phyloP scores from a whole-genome alignment of 768 basidiomycete genomes.

The Lentinula boryana region DNA sequence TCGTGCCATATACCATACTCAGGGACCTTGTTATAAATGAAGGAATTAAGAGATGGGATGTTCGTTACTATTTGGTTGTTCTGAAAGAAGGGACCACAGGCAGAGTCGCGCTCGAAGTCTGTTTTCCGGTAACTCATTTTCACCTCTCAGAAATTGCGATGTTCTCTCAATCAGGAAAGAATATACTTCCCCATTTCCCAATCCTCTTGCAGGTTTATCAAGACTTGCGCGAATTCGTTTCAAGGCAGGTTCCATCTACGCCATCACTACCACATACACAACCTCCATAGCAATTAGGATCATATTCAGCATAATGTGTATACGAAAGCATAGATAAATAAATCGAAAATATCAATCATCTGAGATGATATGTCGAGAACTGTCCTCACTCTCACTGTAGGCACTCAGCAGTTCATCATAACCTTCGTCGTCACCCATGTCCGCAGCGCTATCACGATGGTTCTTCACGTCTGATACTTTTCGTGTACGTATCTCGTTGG shows the following conservation, averaged over 20 bases:
- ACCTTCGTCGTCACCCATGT: constrained; percentile 68
- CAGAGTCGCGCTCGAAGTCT: constrained; percentile 39
- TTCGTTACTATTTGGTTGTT: constrained; percentile 61
- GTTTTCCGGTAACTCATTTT: constrained; percentile 46
- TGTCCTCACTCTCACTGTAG: constrained; percentile 69
- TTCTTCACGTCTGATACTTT: constrained; percentile 41
- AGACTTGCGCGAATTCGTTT: constrained; percentile 12
- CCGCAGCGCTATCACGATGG: constrained; percentile 56
- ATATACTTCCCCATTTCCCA: constrained; percentile 56
- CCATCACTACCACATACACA: background rate
- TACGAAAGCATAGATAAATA: background rate
- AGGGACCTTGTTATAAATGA: constrained; percentile 71
- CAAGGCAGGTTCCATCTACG: background rate
- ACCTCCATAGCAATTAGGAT: background rate
- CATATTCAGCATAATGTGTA: background rate
- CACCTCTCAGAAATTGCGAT: background rate
- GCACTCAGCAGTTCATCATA: constrained; percentile 76
- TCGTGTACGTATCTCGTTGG: constrained; percentile 31
- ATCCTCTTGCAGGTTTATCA: constrained; percentile 56
- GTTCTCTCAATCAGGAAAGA: constrained; percentile 31
- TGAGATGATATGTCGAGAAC: constrained; percentile 6
- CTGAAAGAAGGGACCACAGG: constrained; percentile 26
- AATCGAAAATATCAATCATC: background rate
- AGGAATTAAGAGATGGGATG: constrained; percentile 64
- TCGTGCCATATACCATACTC: constrained; percentile 51